Evolutionary conservation across 768 basidiomycete species (phyloP), one percentile per base, ranked within the genome.

Genomic region (Xerocomus spinulosus): DNA sequence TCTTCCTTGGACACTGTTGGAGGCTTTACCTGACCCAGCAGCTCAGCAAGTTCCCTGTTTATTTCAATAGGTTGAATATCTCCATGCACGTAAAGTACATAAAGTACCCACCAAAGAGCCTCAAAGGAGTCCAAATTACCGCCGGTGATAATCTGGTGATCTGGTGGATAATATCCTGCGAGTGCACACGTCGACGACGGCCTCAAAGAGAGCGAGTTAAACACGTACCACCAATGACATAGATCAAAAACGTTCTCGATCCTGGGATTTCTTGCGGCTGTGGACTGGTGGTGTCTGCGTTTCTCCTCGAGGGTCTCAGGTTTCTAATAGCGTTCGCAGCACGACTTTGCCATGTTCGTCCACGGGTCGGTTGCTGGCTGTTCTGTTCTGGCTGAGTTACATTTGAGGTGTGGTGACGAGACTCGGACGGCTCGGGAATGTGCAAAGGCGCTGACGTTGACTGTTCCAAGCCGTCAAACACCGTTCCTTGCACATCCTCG

Each of bases 121-220:
- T 91, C 88, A 53, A 90, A 87, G 4, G 86, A 87, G 54, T 88
- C 86, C 35, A 88, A 69, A 18, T 78, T 79, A 54, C 82, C 80
- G 20, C 86, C 87, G n/a, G 83, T 85, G 35, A 95, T 82, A 52
- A 97, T 85, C 42, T 82, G 87, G 63, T 95, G 92, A 57, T 89
- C 83, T 13, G 87, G 85, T 1, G 92, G 90, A 62, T 95, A 96
- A 60, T 92, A 91, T n/a, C 92, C 92, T 87, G 52, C 17, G 36
- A 48, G 29, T 9, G 39, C 26, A 43, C 28, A 38, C 26, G 48
- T 54, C 40, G 55, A 36, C 42, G 21, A 44, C 14, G 33, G 44
- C 13, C 2, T 10, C 15, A 29, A 20, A 2, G 32, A 18, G 14
- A 26, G 21, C 4, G 9, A 36, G 13, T 15, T 4, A 41, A 29